These are phyloP conservation scores for Aspergillus awamori DNA, from an alignment of 2,329 filamentous ascomycete genomes.

Conservation along the genomic window DNA sequence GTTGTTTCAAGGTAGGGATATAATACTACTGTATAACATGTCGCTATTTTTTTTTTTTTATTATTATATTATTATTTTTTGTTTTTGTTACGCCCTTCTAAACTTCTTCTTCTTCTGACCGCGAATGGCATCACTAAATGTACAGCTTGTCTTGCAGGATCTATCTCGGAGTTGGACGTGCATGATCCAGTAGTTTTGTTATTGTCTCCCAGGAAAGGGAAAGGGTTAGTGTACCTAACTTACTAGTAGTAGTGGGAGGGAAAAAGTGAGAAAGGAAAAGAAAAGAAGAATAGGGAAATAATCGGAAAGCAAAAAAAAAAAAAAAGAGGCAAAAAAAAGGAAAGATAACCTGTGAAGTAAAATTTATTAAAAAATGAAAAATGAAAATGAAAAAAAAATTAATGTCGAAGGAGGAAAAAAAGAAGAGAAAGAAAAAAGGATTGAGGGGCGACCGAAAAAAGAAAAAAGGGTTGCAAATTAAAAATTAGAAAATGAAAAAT, in stretches of 20 bases:
- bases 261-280: neutral
- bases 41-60: neutral
- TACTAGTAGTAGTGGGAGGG: neutral
- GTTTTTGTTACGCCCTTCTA: too few relatives aligned
- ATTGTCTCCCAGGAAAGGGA: conserved; percentile 6
- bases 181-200: conserved; percentile 8
- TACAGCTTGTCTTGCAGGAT: conserved; percentile 18
- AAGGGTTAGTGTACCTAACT: neutral
- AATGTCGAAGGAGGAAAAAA: neutral
- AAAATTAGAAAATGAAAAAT: neutral
- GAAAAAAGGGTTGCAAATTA: neutral
- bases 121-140: conserved; percentile 3
- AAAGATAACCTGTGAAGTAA: neutral
- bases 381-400: neutral
- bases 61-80: too few relatives aligned
- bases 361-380: neutral
- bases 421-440: neutral
- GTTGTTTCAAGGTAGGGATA: too few relatives aligned
- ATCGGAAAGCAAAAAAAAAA: neutral
- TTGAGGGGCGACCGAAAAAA: neutral
- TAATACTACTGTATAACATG: too few relatives aligned
- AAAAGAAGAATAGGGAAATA: neutral
- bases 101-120: neutral
- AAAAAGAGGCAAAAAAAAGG: neutral
- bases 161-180: conserved; percentile 11